Percentiles rank a stretch among this genome's conserved stretches.
Evolutionary conservation across 305 asterid species (phyloP).

Genomic region (Solanum aculeatissimum): DNA sequence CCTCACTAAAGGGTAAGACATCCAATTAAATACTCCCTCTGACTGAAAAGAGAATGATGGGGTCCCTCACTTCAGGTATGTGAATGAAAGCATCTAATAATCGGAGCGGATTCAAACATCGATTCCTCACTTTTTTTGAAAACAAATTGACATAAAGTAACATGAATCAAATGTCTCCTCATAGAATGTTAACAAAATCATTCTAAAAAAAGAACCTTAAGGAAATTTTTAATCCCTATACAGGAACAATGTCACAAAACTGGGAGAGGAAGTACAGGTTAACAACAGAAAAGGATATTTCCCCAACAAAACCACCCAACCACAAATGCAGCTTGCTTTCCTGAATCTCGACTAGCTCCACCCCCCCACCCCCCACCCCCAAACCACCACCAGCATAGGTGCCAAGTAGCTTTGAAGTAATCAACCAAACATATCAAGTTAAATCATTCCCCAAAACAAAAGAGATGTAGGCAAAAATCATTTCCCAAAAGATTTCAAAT

Average conservation of each 20-base stretch:
- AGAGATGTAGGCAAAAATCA: neutral
- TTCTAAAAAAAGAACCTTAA: neutral
- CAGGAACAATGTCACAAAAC: neutral
- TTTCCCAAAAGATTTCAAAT: neutral
- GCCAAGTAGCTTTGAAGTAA: neutral
- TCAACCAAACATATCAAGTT: neutral
- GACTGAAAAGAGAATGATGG: neutral
- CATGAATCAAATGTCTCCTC: neutral
- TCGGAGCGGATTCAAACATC: neutral
- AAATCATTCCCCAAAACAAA: neutral
- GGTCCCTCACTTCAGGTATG: neutral
- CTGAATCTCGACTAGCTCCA: neutral
- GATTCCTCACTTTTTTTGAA: neutral
- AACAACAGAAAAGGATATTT: neutral
- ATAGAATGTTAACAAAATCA: neutral
- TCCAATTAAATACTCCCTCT: neutral
- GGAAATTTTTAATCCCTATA: neutral
- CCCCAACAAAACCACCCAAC: neutral
- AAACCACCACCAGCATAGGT: neutral
- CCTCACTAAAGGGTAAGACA: neutral
- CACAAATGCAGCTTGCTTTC: neutral
- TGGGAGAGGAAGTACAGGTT: neutral
- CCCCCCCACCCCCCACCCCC: neutral
- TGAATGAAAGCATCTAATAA: neutral
- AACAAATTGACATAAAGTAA: neutral